These are phyloP conservation scores for Thermomucor indicae-seudaticae DNA, from an alignment of 371 early-diverging fungal genomes.

Conservation along the genomic window DNA sequence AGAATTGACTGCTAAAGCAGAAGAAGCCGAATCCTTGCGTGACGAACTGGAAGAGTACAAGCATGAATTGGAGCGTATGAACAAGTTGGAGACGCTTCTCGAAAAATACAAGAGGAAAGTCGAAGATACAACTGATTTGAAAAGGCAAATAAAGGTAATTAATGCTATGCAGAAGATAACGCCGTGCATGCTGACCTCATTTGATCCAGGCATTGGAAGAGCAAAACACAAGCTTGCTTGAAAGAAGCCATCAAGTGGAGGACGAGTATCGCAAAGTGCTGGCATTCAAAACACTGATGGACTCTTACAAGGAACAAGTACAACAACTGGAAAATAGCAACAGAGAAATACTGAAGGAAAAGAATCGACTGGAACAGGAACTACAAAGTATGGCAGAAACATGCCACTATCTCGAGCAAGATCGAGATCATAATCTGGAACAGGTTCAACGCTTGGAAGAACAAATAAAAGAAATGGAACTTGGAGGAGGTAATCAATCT, in stretches of 20 bases:
- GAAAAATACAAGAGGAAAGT: slow-evolving; percentile 92
- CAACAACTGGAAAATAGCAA: slow-evolving; percentile 68
- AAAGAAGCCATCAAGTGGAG: slow-evolving; percentile 75
- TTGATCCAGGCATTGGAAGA: slow-evolving; percentile 62
- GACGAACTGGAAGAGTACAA: slow-evolving; percentile 89
- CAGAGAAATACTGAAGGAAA: slow-evolving; percentile 60
- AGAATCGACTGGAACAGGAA: slow-evolving; percentile 65
- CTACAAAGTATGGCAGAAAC: slow-evolving; percentile 57
- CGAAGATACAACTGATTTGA: slow-evolving; percentile 80
- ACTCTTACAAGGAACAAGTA: slow-evolving; percentile 84
- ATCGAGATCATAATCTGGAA: slow-evolving; percentile 68
- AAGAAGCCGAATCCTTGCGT: slow-evolving; percentile 65
- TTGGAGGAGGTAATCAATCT: slow-evolving; percentile 47
- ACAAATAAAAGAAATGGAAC: slow-evolving; percentile 76
- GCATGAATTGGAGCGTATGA: slow-evolving; percentile 81
- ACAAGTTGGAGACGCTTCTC: slow-evolving; percentile 80
- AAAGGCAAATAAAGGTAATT: slow-evolving; percentile 72
- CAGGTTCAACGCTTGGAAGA: slow-evolving; percentile 79
- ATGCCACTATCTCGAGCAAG: slow-evolving; percentile 60
- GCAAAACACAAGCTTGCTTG: slow-evolving; percentile 68
- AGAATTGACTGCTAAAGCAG: slow-evolving; percentile 64
- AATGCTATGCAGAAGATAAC: neutral
- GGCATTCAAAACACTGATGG: slow-evolving; percentile 76
- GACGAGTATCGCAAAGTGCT: slow-evolving; percentile 84
- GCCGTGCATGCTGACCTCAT: neutral